phyloP scores from a whole-genome alignment of 2,329 filamentous ascomycete genomes.

The Penicillium italicum region DNA sequence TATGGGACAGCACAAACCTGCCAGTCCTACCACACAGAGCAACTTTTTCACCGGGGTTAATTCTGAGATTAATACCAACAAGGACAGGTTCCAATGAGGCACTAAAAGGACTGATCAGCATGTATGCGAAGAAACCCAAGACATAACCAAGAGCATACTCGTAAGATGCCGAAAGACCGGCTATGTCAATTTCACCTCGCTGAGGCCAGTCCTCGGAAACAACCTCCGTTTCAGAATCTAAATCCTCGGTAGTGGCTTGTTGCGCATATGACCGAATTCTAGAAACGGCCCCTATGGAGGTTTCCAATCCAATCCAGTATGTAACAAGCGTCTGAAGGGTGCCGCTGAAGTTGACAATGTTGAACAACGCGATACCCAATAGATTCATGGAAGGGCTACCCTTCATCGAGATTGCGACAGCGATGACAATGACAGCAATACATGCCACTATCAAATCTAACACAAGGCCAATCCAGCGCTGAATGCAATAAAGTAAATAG shows the following conservation, averaged over 20 bases:
- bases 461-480: conserved; percentile 9
- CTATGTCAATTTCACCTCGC: conserved; percentile 37
- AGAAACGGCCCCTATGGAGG: conserved; percentile 22
- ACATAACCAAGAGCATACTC: conserved; percentile 20
- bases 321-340: conserved; percentile 18
- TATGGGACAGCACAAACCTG: conserved; percentile 16
- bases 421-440: conserved; percentile 23
- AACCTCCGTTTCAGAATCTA: conserved; percentile 32
- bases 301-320: conserved; percentile 21
- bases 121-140: neutral
- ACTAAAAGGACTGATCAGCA: conserved; percentile 1
- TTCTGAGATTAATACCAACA: conserved; percentile 18
- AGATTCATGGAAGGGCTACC: conserved; percentile 11
- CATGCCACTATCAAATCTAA: conserved; percentile 23
- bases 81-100: conserved; percentile 15
- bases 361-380: conserved; percentile 22
- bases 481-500: conserved; percentile 8
- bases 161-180: conserved; percentile 38
- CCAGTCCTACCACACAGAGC: conserved; percentile 33
- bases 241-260: conserved; percentile 40
- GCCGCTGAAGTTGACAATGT: conserved; percentile 22
- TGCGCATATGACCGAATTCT: conserved; percentile 48
- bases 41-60: conserved; percentile 28
- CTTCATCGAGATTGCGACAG: conserved; percentile 17
- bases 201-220: conserved; percentile 37